These are phyloP conservation scores for Hyaloscypha hepaticicola DNA, from an alignment of 495 filamentous ascomycete genomes.

Conservation along the genomic window DNA sequence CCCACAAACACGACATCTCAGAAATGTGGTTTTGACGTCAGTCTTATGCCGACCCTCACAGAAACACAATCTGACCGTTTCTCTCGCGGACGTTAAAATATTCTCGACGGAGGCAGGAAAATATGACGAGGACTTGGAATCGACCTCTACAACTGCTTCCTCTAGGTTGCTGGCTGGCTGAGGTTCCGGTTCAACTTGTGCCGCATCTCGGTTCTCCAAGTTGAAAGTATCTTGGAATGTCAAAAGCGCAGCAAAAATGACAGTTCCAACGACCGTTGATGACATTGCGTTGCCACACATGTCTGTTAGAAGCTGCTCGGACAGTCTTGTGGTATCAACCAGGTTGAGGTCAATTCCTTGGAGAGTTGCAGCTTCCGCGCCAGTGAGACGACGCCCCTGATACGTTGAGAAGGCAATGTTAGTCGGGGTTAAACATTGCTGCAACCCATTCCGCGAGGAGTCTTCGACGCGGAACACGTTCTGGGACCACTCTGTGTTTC, in stretches of 20 bases:
- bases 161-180: background rate
- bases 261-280: slow-evolving; percentile 67
- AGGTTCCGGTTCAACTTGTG: background rate
- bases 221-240: slow-evolving; percentile 35
- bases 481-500: slow-evolving; percentile 69
- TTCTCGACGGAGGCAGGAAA: background rate
- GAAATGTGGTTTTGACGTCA: slow-evolving; percentile 30
- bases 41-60: slow-evolving; percentile 48
- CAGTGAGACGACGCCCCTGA: slow-evolving; percentile 61
- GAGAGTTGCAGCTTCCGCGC: slow-evolving; percentile 63
- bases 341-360: slow-evolving; percentile 70
- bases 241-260: slow-evolving; percentile 56
- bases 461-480: slow-evolving; percentile 64
- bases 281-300: slow-evolving; percentile 87
- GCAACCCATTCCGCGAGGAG: slow-evolving; percentile 52
- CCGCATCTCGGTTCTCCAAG: background rate
- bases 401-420: slow-evolving; percentile 64
- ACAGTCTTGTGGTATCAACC: slow-evolving; percentile 63
- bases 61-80: slow-evolving; percentile 48
- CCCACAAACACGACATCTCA: slow-evolving; percentile 51
- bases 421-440: slow-evolving; percentile 68
- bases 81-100: background rate
- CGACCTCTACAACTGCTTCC: background rate
- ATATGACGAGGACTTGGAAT: background rate
- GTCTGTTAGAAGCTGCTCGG: slow-evolving; percentile 62